phyloP scores from a whole-genome alignment of 148 eudicot species.

The Rhododendron ferrugineum region DNA sequence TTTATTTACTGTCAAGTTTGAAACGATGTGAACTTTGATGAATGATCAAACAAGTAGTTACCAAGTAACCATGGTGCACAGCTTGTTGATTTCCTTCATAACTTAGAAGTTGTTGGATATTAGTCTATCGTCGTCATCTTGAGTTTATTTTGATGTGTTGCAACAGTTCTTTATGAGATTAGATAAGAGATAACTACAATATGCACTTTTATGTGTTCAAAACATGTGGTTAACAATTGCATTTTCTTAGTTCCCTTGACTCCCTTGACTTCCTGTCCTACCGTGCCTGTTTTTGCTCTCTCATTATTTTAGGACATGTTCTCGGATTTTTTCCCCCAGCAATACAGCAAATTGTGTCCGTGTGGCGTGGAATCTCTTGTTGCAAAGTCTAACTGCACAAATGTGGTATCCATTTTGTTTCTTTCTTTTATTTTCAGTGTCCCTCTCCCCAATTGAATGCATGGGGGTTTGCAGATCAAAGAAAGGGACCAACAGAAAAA shows the following conservation, averaged over 20 bases:
- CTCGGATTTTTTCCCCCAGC: neutral
- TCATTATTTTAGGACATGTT: neutral
- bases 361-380: neutral
- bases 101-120: neutral
- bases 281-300: neutral
- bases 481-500: neutral
- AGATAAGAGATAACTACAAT: neutral
- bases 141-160: neutral
- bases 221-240: neutral
- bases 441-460: neutral
- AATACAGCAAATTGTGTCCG: neutral
- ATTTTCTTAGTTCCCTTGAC: neutral
- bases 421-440: neutral
- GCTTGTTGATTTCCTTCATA: neutral
- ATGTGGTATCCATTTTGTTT: neutral
- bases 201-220: neutral
- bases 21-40: slow-evolving; percentile 20
- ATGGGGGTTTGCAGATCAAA: neutral
- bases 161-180: neutral
- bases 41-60: neutral
- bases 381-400: neutral
- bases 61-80: neutral
- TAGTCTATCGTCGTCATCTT: neutral
- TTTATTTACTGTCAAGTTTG: slow-evolving; percentile 5
- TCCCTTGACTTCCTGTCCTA: neutral